Evolutionary conservation across 306 rosid species (phyloP), one percentile per base, ranked within the genome.

Genomic region (Oxytropis ochrocephala): DNA sequence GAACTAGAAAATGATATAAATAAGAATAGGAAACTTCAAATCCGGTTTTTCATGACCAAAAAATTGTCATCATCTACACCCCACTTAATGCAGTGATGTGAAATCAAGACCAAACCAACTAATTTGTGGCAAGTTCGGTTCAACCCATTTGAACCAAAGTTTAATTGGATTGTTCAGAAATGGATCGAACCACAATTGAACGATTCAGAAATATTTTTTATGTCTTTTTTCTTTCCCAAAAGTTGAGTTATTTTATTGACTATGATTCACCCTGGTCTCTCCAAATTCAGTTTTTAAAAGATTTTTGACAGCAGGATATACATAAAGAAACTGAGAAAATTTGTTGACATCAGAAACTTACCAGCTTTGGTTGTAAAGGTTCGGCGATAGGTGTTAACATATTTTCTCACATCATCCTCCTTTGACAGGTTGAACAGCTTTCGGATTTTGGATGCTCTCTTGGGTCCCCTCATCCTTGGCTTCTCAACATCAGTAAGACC

Each of bases 381-480:
- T 12, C 82, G 42, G 0, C 82, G 78, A 48, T 78, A 78, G 7
- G 82, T 78, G 74, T 78, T 72, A 4, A 78, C 82, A 64, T 78
- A 78, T 53, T 78, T 78, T 10, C 81, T 72, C 56, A 78, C 77
- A 56, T 78, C 81, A 17, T 78, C 81, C 13, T 78, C 81, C 73
- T 71, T 78, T 3, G 81, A 78, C 11, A 78, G 64, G 81, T 71
- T 78, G 57, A 78, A 78, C 64, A 78, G 63, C 73, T 78, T 78
- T 4, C 81, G 73, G 46, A 71, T 78, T 38, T 78, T 78, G 41
- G 81, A 78, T 16, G 81, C 81, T 18, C 81, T 78, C 57, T 78
- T 78, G 11, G 81, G 81, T 0, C 81, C 81, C 49, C 81, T 78
- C 82, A 78, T 78, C 74, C 82, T 78, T 6, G 82, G 82, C 69